These are phyloP conservation scores for Stephanodiscus triporus DNA, from an alignment of 108 stramenopile genomes.

Conservation along the genomic window DNA sequence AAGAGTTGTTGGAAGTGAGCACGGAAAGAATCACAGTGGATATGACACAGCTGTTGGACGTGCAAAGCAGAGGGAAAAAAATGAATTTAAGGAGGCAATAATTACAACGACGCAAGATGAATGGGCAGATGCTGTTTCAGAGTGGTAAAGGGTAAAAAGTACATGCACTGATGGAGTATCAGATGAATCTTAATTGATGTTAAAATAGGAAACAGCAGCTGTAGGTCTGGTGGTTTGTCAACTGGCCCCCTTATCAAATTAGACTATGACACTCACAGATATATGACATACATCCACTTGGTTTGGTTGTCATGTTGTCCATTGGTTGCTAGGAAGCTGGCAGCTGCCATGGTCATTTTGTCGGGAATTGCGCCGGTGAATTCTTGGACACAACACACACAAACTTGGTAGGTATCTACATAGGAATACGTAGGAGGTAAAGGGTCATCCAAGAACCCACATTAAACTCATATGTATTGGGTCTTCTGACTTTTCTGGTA, in stretches of 20 bases:
- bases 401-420: too few relatives aligned
- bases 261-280: neutral
- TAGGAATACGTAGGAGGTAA: neutral
- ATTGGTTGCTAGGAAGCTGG: neutral
- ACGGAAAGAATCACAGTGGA: neutral
- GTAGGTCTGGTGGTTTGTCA: too few relatives aligned
- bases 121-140: too few relatives aligned
- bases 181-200: too few relatives aligned
- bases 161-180: too few relatives aligned
- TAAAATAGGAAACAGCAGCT: too few relatives aligned
- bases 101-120: neutral
- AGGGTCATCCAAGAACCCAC: neutral
- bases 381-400: neutral
- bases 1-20: neutral
- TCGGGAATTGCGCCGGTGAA: neutral
- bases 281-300: neutral
- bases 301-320: neutral
- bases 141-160: neutral
- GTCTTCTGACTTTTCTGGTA: too few relatives aligned
- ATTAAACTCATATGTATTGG: too few relatives aligned
- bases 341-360: neutral
- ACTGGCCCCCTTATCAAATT: too few relatives aligned
- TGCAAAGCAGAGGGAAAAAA: neutral
- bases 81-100: neutral
- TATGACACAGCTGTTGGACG: constrained; percentile 11